Evolutionary conservation across 1,139 yeast genomes (phyloP).

Genomic region (Yamadazyma dushanensis): DNA sequence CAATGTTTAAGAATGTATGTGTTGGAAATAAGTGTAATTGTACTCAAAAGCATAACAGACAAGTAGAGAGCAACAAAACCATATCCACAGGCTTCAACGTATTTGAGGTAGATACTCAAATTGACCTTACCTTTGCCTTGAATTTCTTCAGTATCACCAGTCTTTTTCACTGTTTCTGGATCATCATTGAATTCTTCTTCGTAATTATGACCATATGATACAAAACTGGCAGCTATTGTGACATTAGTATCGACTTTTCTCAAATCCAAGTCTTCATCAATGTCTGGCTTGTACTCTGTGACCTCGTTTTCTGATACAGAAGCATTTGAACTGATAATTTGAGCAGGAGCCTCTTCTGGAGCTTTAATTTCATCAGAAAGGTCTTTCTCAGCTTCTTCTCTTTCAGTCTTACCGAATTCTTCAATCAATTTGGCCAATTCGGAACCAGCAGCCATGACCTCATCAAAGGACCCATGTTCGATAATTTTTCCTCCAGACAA

Average conservation of each 20-base stretch:
- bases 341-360: background rate
- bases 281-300: slow-evolving; percentile 10
- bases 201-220: slow-evolving; percentile 23
- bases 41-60: slow-evolving; percentile 20
- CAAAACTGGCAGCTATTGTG: slow-evolving; percentile 22
- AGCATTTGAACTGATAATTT: slow-evolving; percentile 1
- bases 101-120: slow-evolving; percentile 31
- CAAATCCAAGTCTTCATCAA: slow-evolving; percentile 7
- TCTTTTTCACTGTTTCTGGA: slow-evolving; percentile 17
- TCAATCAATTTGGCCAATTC: slow-evolving; percentile 25
- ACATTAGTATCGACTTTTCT: slow-evolving; percentile 11
- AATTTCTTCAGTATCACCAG: slow-evolving; percentile 31
- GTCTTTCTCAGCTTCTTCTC: slow-evolving; percentile 13
- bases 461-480: slow-evolving; percentile 34
- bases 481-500: slow-evolving; percentile 27
- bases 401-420: slow-evolving; percentile 25
- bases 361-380: slow-evolving; percentile 7
- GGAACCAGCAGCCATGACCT: slow-evolving; percentile 21
- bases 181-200: slow-evolving; percentile 21
- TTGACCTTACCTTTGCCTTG: slow-evolving; percentile 34
- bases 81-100: slow-evolving; percentile 37
- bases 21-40: slow-evolving; percentile 26
- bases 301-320: slow-evolving; percentile 9
- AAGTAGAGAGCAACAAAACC: slow-evolving; percentile 27
- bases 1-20: slow-evolving; percentile 37